Conservation (phyloP, 1,284 basidiomycete genomes). For the Naganishia albida region DNA sequence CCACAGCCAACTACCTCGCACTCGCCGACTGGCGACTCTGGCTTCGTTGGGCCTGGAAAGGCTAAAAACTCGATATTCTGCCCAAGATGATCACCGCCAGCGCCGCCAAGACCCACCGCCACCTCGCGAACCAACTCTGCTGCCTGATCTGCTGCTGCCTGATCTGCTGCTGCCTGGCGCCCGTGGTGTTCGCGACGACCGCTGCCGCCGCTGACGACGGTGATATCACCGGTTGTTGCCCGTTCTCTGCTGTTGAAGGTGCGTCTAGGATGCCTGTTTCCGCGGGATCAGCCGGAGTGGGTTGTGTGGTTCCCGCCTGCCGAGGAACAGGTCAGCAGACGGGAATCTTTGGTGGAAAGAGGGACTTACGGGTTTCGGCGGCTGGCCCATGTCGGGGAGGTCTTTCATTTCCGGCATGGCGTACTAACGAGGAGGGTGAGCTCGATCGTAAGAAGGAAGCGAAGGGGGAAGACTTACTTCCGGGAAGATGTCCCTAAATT, state of each 20-base stretch:
- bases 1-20: neutral
- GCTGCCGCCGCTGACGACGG: neutral
- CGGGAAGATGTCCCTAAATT: constrained; percentile 81
- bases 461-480: constrained; percentile 61
- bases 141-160: neutral
- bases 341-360: neutral
- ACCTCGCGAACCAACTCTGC: constrained; percentile 29
- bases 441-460: constrained; percentile 16
- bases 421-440: constrained; percentile 59
- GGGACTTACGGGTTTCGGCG: constrained; percentile 12
- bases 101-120: constrained; percentile 33
- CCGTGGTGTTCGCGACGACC: too few relatives aligned
- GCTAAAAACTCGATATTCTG: constrained; percentile 31
- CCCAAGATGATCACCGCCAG: constrained; percentile 32
- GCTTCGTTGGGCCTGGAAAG: neutral
- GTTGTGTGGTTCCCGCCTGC: constrained; percentile 10
- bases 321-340: constrained; percentile 11
- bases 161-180: neutral
- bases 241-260: neutral
- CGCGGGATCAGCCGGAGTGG: neutral
- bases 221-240: neutral
- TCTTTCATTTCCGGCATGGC: constrained; percentile 67
- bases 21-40: too few relatives aligned
- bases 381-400: constrained; percentile 78
- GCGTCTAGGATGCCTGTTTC: neutral